These are phyloP conservation scores for Citrus sinensis DNA, from an alignment of 345 rosid species.

Conservation along the genomic window DVS_A1.0 CM039162.1:1477501-1478000, in stretches of 20 bases:
- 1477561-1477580: conserved; percentile 21
- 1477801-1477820: conserved; percentile 6
- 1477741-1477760: not conserved
- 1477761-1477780: not conserved
- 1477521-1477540: not conserved
- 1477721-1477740: not conserved
- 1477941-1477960: not conserved
- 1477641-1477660: conserved; percentile 3
- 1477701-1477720: conserved; percentile 14
- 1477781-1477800: not conserved
- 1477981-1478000: not conserved
- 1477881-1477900: not conserved
- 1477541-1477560: not conserved
- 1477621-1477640: not conserved
- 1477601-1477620: not conserved
- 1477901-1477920: not conserved
- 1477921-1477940: not conserved
- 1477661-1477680: not conserved
- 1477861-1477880: conserved; percentile 12
- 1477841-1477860: not conserved
- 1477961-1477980: not conserved
- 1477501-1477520: conserved; percentile 7
- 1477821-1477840: not conserved
- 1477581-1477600: conserved; percentile 18
- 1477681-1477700: accelerated